A percentile compares a stretch with the other conserved stretches of the same genome.
Evolutionary conservation across 805 yeast species (phyloP).

Genomic region (Lipomyces kockii): DNA sequence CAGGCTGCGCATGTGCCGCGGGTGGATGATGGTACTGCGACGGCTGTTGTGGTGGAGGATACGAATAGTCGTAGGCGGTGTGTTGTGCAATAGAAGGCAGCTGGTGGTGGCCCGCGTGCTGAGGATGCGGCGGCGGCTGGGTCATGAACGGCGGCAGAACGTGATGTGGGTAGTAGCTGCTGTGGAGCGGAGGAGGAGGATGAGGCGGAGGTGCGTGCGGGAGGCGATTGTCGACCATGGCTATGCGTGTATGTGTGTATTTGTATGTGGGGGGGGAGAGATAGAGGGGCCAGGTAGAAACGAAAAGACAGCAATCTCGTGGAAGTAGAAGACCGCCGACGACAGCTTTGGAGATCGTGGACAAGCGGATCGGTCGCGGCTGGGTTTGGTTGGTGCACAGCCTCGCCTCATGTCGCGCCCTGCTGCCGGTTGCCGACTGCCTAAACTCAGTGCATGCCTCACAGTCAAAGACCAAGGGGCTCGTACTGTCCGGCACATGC

Average conservation of each 20-base stretch:
- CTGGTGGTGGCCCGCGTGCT: background rate
- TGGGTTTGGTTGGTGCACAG: background rate
- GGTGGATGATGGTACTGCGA: conserved; percentile 10
- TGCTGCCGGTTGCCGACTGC: background rate
- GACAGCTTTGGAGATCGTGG: too few species aligned
- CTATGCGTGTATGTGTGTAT: background rate
- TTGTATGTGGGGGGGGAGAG: background rate
- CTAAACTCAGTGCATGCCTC: background rate
- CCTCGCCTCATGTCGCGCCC: background rate
- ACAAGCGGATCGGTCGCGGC: too few species aligned
- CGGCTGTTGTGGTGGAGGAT: background rate
- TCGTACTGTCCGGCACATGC: background rate
- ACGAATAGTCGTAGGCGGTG: background rate
- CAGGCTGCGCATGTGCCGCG: background rate
- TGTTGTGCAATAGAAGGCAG: background rate
- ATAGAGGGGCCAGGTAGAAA: background rate
- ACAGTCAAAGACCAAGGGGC: too few species aligned
- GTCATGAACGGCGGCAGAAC: background rate
- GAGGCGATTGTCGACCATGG: conserved; percentile 1
- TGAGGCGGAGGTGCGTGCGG: conserved; percentile 5
- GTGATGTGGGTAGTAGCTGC: conserved; percentile 10
- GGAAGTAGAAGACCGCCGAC: too few species aligned
- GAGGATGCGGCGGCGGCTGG: conserved; percentile 17
- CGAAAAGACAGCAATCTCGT: background rate
- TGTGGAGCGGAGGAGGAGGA: background rate